Conservation (phyloP, 352 stramenopile genomes). For the Phytophthora pisi region DNA sequence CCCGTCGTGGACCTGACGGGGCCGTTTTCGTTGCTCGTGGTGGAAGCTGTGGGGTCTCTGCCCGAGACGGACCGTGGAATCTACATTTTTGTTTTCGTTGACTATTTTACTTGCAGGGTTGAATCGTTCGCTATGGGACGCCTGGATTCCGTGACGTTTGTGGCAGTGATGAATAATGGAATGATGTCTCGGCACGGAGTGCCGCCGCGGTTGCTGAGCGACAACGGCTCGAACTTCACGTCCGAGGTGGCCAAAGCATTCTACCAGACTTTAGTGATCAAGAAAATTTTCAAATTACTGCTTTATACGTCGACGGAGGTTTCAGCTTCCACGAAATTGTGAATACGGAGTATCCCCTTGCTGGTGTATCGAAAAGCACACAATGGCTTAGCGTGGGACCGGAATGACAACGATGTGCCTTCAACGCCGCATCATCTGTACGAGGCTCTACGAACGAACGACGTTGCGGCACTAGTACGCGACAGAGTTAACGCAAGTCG, state of each 20-base stretch:
- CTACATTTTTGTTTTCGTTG: neutral
- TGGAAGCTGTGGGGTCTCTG: neutral
- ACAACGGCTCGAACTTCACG: slow-evolving; percentile 7
- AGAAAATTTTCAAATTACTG: neutral
- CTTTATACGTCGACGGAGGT: neutral
- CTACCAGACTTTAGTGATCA: no score
- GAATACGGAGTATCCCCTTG: neutral
- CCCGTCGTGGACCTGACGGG: slow-evolving; percentile 4
- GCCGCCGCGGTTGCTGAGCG: slow-evolving; percentile 1
- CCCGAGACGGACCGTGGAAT: neutral
- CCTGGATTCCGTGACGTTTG: no score
- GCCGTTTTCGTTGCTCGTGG: neutral
- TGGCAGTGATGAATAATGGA: neutral
- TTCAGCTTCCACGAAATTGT: neutral
- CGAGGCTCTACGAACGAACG: neutral
- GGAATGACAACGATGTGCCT: neutral
- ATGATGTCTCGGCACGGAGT: neutral
- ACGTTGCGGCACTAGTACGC: neutral
- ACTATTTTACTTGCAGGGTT: neutral
- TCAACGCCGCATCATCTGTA: neutral
- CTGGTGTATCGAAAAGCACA: neutral
- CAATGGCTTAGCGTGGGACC: neutral
- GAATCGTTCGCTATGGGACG: neutral
- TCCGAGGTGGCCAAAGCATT: neutral
- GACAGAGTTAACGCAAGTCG: neutral